Base-by-base conservation (phyloP, 345 rosid genomes). In the Sisymbrium irio region DNA sequence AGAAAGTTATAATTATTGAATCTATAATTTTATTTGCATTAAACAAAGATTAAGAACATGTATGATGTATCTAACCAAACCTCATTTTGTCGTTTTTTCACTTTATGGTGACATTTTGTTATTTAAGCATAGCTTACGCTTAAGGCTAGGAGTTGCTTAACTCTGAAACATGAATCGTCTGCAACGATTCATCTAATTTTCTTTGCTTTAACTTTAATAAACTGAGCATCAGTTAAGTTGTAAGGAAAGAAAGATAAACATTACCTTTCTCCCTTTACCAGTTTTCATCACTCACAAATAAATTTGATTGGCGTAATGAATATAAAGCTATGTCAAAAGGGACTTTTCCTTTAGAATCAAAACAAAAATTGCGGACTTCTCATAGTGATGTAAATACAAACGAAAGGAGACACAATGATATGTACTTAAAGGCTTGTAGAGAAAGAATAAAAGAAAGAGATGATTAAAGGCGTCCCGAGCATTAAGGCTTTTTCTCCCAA, bases 401-500 rank as follows among this genome's bases (percentile, higher is more conserved):
- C 28, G 47, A 54, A 54, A 58, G 25, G 11, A 55, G 65, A 45
- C 72, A 65, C 65, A 65, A 65, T 36, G 35, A 36, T 65, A 37
- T 50, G 35, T 56, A 18, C 57, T 10, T 42, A 22, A 45, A 64
- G 65, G 58, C 42, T 44, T 55, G 11, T 41, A 54, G 60, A 61
- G 51, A 19, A 30, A 14, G 2, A 9, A 33, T 4, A 41, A 9
- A 32, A 63, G 7, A n/a, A 28, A 32, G 1, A 25, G 54, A 74
- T 39, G 39, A 36, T 65, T 65, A 67, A 47, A 49, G 62, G 62
- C 32, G 67, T 67, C 57, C 69, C 74, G 56, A 67, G 51, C 78
- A 61, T 75, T 75, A 60, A 75, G 73, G 78, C 78, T 75, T 75
- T 73, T 55, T 49, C 32, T 40, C 67, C 53, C 60, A 58, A 58